Conservation (phyloP, 805 yeast species). For the Candida ponderosae region DNA sequence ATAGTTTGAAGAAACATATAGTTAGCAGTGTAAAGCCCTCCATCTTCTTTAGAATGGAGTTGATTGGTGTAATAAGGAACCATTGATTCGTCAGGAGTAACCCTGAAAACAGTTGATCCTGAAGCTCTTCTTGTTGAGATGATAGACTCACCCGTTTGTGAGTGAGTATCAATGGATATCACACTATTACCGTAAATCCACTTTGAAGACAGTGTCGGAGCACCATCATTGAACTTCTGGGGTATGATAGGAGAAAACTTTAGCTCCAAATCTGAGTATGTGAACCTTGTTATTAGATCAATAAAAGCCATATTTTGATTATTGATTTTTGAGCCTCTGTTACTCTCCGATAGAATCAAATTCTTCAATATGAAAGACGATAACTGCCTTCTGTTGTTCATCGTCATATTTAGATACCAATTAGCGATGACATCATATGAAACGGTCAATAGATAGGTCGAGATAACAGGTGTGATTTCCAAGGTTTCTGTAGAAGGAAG, state of each 20-base stretch:
- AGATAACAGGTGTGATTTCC: constrained; percentile 40
- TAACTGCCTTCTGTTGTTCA: constrained; percentile 49
- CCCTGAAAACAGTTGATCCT: constrained; percentile 42
- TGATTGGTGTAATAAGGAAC: constrained; percentile 22
- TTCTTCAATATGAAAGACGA: constrained; percentile 58
- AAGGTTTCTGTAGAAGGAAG: constrained; percentile 44
- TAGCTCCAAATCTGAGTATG: constrained; percentile 56
- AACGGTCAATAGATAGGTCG: constrained; percentile 52
- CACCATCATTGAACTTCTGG: constrained; percentile 18
- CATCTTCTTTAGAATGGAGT: constrained; percentile 12
- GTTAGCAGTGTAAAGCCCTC: constrained; percentile 31
- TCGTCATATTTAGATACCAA: constrained; percentile 62
- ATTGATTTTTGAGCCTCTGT: constrained; percentile 20
- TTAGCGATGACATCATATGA: constrained; percentile 62
- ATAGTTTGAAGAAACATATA: constrained; percentile 44
- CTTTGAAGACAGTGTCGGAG: constrained; percentile 22
- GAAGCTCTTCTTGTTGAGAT: constrained; percentile 59
- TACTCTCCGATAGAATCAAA: constrained; percentile 35
- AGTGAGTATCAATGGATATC: constrained; percentile 47
- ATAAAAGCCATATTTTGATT: constrained; percentile 54
- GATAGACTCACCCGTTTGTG: constrained; percentile 40
- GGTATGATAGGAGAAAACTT: constrained; percentile 26
- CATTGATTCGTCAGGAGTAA: constrained; percentile 33
- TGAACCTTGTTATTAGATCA: constrained; percentile 62
- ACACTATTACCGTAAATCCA: constrained; percentile 62